Evolutionary conservation across 2,329 filamentous ascomycete species (phyloP).

Genomic region (Fusarium drepaniforme): DNA sequence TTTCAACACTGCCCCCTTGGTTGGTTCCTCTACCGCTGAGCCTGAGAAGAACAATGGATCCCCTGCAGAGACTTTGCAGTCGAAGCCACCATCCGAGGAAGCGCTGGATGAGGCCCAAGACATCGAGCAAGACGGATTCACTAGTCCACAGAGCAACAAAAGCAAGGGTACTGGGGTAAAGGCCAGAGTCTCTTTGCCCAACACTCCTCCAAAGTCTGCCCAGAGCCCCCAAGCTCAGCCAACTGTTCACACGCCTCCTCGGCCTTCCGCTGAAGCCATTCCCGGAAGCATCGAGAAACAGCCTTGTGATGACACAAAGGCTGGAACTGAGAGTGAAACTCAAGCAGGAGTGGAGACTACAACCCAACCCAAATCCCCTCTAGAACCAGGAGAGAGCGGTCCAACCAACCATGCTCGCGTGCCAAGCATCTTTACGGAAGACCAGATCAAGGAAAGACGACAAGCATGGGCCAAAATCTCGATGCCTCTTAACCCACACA

Average conservation of each 20-base stretch:
- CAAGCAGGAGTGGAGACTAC: background rate
- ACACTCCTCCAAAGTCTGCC: constrained; percentile 14
- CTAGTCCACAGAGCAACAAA: constrained; percentile 17
- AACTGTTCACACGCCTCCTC: background rate
- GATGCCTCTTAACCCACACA: constrained; percentile 47
- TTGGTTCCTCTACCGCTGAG: background rate
- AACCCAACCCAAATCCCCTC: background rate
- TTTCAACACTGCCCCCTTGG: background rate
- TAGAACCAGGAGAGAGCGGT: background rate
- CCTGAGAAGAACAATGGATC: background rate
- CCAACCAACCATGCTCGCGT: constrained; percentile 17
- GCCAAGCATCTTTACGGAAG: constrained; percentile 44
- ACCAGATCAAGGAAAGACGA: constrained; percentile 48
- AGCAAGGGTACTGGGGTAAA: constrained; percentile 14
- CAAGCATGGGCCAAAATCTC: constrained; percentile 51
- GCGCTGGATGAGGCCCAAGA: constrained; percentile 23
- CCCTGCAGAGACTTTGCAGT: constrained; percentile 33
- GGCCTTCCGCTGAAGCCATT: background rate
- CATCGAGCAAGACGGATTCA: background rate
- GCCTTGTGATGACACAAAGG: background rate
- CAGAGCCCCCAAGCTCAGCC: background rate
- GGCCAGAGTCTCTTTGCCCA: constrained; percentile 41
- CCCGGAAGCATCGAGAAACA: background rate
- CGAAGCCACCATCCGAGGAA: constrained; percentile 48
- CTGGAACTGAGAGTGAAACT: background rate